Evolutionary conservation across 148 eudicot species (phyloP), one percentile per base, ranked within the genome.

Genomic region (Vaccinium macrocarpon): DNA sequence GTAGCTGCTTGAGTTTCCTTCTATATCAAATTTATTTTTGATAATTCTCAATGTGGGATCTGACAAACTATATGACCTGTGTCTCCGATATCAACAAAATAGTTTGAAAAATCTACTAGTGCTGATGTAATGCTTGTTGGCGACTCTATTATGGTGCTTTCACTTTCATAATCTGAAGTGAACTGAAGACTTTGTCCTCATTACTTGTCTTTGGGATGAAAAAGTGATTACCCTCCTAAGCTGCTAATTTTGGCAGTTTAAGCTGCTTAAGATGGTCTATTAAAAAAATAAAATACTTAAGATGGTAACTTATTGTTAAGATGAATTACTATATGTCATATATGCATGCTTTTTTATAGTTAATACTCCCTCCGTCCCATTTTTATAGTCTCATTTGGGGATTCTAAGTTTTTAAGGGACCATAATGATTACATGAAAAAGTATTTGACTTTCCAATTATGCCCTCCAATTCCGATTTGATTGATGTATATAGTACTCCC

Each of bases 131-230:
- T 49, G 57, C 64, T 38, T 66, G 83, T 48, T 38, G 50, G 83
- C 8, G 48, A 66, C 21, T 74, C 78, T 74, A 14, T 21, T 38
- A 46, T 21, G 78, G 52, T 76, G 79, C 79, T 76, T 49, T 76
- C 51, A 49, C 9, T 48, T 75, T 29, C 79, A 48, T 48, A 61
- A 23, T 59, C 32, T 21, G 13, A 42, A 23, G 51, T 62, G 38
- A 56, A 62, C 25, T 81, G 15, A 46, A 80, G 72, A 29, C 56
- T n/a, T 62, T 9, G 52, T 3, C n/a, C 21, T 25, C 25, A 11
- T 21, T 82, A 66, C 38, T 51, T 71, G 5, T 50, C 29, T 46
- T 50, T 21, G 4, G 25, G 74, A 23, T 23, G 56, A 27, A 16
- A 2, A 12, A 68, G 21, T 51, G 53, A 50, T 16, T 15, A 12